These are phyloP conservation scores for Rhynchospora breviuscula DNA, from an alignment of 176 grass and related monocot genomes.

Conservation along the genomic window DNA sequence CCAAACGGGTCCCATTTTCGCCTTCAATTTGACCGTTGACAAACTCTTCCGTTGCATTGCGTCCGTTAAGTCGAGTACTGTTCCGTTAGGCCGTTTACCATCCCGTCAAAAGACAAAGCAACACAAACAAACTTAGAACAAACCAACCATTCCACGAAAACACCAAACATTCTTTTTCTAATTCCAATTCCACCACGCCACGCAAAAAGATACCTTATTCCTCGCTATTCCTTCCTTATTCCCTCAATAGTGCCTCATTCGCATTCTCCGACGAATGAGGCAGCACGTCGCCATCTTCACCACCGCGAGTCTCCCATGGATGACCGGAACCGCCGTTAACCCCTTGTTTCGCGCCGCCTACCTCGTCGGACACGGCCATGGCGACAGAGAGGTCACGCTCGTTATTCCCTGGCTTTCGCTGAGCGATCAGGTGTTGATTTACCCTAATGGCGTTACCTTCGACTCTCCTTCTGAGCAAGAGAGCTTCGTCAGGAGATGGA, in stretches of 20 bases:
- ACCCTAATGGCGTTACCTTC: conserved; percentile 62
- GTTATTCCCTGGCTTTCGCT: conserved; percentile 86
- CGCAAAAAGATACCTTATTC: background rate
- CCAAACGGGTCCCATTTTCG: background rate
- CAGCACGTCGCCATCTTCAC: conserved; percentile 87
- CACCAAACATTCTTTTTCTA: background rate
- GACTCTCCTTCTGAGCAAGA: conserved; percentile 66
- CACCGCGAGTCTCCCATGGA: conserved; percentile 90
- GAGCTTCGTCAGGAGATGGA: conserved; percentile 57
- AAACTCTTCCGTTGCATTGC: background rate
- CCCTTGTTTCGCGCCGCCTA: conserved; percentile 66
- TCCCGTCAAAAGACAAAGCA: background rate
- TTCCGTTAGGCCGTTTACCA: background rate
- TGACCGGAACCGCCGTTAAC: conserved; percentile 88
- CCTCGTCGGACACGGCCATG: conserved; percentile 47
- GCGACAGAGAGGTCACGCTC: conserved; percentile 59
- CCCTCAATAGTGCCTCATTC: background rate
- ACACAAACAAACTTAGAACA: background rate
- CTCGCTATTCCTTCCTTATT: background rate
- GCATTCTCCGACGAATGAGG: background rate
- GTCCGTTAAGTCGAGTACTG: background rate
- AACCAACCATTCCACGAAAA: background rate
- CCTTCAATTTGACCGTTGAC: background rate
- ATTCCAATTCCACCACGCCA: background rate
- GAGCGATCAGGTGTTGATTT: conserved; percentile 68